A percentile compares a stretch with the other conserved stretches of the same genome.
Conservation (phyloP, 2,329 filamentous ascomycete genomes). For the Hypoxylon sp. region DNA sequence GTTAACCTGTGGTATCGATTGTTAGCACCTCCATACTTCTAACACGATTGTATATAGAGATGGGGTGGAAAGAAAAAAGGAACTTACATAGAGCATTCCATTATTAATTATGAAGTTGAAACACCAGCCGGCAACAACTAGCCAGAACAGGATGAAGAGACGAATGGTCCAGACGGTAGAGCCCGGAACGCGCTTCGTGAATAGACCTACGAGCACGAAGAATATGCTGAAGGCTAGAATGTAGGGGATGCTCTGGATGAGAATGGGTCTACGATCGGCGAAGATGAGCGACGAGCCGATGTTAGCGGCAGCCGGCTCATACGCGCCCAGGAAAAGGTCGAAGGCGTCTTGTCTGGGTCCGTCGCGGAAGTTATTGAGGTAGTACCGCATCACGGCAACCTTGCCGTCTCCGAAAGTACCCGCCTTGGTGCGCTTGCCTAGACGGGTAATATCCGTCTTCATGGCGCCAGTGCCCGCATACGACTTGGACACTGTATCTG, state of each 20-base stretch:
- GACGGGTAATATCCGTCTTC: slow-evolving; percentile 98
- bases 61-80: background rate
- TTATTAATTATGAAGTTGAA: slow-evolving; percentile 84
- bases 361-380: slow-evolving; percentile 94
- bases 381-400: slow-evolving; percentile 90
- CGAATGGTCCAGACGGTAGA: slow-evolving; percentile 85
- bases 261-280: slow-evolving; percentile 84
- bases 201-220: slow-evolving; percentile 81
- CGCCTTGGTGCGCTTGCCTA: slow-evolving; percentile 86
- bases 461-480: slow-evolving; percentile 97
- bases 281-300: slow-evolving; percentile 83
- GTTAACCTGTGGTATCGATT: slow-evolving; percentile 78
- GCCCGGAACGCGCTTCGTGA: slow-evolving; percentile 80
- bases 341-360: slow-evolving; percentile 96
- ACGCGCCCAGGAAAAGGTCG: slow-evolving; percentile 91
- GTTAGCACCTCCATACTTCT: slow-evolving; percentile 41
- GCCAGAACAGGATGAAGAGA: slow-evolving; percentile 85
- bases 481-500: slow-evolving; percentile 90
- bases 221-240: slow-evolving; percentile 88
- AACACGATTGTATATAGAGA: slow-evolving; percentile 2
- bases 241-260: slow-evolving; percentile 96
- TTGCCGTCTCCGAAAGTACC: slow-evolving; percentile 89
- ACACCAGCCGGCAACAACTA: slow-evolving; percentile 78
- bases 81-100: slow-evolving; percentile 93
- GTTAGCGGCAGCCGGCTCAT: slow-evolving; percentile 80